A percentile compares a stretch with the other conserved stretches of the same genome.
phyloP scores from a whole-genome alignment of 129 eudicot genomes.

The Escallonia rubra region DNA sequence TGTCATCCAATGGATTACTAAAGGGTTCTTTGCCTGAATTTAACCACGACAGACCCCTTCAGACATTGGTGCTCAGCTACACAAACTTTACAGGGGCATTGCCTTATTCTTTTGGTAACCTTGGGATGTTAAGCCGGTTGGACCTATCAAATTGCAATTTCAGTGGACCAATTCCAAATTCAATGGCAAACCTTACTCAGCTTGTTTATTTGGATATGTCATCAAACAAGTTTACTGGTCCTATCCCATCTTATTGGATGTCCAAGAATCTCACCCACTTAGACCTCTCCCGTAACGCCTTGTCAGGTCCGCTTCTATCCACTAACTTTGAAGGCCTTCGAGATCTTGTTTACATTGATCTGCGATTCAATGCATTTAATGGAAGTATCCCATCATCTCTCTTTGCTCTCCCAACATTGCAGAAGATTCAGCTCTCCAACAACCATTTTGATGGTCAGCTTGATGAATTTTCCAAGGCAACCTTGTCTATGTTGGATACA shows the following conservation, averaged over 20 bases:
- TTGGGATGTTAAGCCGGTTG: not conserved
- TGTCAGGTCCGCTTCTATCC: slow-evolving; percentile 7
- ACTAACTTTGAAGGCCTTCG: not conserved
- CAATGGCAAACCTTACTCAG: slow-evolving; percentile 7
- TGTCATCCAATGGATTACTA: not conserved
- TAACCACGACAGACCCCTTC: not conserved
- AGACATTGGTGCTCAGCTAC: not conserved
- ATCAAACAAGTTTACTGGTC: slow-evolving; percentile 14
- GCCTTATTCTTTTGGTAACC: slow-evolving; percentile 16
- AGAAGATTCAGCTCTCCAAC: not conserved
- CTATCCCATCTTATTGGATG: not conserved
- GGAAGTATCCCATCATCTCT: slow-evolving; percentile 10
- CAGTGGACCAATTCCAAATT: slow-evolving; percentile 14
- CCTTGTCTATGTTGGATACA: slow-evolving; percentile 2
- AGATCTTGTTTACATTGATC: not conserved
- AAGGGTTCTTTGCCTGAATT: slow-evolving; percentile 2
- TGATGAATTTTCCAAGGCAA: not conserved
- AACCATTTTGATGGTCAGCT: slow-evolving; percentile 8
- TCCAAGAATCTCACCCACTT: slow-evolving; percentile 2
- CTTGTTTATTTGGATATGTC: slow-evolving; percentile 13
- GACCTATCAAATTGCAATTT: not conserved
- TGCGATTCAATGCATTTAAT: not conserved
- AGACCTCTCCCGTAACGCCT: slow-evolving; percentile 12
- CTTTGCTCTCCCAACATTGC: slow-evolving; percentile 11
- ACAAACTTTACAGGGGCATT: slow-evolving; percentile 16